phyloP scores from a whole-genome alignment of 805 yeast genomes.

The Cyberlindnera bimundalis region DNA sequence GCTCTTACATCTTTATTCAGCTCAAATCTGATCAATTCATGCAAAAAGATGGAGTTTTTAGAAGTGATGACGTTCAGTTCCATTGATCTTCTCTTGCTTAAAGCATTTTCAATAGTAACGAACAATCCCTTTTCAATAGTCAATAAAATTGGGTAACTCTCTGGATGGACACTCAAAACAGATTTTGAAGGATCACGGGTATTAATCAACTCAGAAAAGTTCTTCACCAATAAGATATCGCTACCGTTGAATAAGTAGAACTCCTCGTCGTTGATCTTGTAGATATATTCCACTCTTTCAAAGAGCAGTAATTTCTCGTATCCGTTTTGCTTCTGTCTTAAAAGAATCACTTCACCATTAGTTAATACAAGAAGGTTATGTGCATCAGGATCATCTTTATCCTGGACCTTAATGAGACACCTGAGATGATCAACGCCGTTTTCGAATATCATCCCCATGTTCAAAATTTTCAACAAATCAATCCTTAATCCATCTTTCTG shows the following conservation, averaged over 20 bases:
- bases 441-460: constrained; percentile 17
- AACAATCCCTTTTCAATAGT: constrained; percentile 32
- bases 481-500: constrained; percentile 17
- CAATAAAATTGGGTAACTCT: constrained; percentile 28
- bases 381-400: constrained; percentile 2
- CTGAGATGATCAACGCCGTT: constrained; percentile 7
- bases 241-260: constrained; percentile 40
- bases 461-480: constrained; percentile 19
- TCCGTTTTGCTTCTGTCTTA: constrained; percentile 11
- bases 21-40: constrained; percentile 44
- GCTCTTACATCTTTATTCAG: constrained; percentile 18
- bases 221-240: constrained; percentile 27
- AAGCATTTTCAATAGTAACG: constrained; percentile 40
- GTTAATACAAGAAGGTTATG: constrained; percentile 24
- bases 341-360: constrained; percentile 26
- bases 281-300: constrained; percentile 26
- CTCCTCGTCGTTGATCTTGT: constrained; percentile 23
- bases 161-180: constrained; percentile 30
- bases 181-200: constrained; percentile 11
- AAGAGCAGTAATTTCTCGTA: constrained; percentile 21
- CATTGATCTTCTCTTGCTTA: constrained; percentile 28
- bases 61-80: constrained; percentile 33
- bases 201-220: constrained; percentile 12
- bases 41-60: constrained; percentile 40
- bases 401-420: constrained; percentile 15